Percentiles rank a stretch among this genome's conserved stretches.
Evolutionary conservation across 352 stramenopile species (phyloP).

Genomic region (Paralagenidium karlingii): DNA sequence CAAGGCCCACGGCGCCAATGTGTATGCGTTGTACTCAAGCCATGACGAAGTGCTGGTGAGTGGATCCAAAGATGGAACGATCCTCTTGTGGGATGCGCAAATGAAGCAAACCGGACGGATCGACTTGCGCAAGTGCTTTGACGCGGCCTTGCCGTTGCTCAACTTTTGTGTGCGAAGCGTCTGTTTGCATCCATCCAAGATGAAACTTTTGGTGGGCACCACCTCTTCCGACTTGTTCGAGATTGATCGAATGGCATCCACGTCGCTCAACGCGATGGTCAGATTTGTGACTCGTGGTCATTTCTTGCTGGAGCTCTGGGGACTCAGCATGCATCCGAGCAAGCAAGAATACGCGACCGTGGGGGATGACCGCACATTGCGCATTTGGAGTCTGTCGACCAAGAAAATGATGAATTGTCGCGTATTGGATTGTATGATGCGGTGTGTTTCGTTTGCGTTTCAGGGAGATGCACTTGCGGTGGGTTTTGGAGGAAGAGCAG

Average conservation of each 20-base stretch:
- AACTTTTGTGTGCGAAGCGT: constrained; percentile 27
- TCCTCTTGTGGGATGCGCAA: constrained; percentile 75
- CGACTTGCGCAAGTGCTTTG: constrained; percentile 6
- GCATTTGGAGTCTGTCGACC: constrained; percentile 57
- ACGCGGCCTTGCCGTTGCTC: constrained; percentile 8
- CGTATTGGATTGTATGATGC: background rate
- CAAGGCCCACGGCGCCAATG: constrained; percentile 24
- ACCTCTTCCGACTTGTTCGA: constrained; percentile 80
- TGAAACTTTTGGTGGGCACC: constrained; percentile 67
- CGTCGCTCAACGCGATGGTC: constrained; percentile 12
- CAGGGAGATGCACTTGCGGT: constrained; percentile 33
- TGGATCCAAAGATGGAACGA: constrained; percentile 76
- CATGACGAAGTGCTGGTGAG: constrained; percentile 52
- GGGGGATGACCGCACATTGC: constrained; percentile 75
- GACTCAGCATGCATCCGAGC: constrained; percentile 48
- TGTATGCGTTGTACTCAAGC: constrained; percentile 32
- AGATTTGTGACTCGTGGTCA: constrained; percentile 36
- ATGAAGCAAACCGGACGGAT: constrained; percentile 24
- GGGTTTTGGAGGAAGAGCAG: constrained; percentile 24
- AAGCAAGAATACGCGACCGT: constrained; percentile 63
- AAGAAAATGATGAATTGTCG: constrained; percentile 6
- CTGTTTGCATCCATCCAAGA: constrained; percentile 15
- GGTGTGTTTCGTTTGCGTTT: constrained; percentile 13
- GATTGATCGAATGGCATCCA: constrained; percentile 28
- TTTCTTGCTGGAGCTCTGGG: constrained; percentile 68